Evolutionary conservation across 768 basidiomycete species (phyloP), one percentile per base, ranked within the genome.

Genomic region (Lentinus tigrinus): DNA sequence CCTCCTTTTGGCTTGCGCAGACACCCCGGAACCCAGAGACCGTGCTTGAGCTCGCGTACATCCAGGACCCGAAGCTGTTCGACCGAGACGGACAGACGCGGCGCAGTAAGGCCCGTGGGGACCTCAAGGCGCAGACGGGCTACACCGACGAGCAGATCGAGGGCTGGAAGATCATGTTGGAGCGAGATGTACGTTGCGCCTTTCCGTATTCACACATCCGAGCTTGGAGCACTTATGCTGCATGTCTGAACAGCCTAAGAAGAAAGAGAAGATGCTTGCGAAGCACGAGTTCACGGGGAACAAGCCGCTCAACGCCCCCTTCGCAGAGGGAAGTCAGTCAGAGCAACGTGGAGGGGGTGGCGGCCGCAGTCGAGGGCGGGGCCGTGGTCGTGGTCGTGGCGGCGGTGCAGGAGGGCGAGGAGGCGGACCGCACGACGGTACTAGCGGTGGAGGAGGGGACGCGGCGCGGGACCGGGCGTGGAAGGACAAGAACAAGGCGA

Each of bases 101-200:
- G 53, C 75, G 89, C 57, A 81, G 87, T 59, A 87, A 88, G 65
- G 78, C 79, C 0, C 75, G 95, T 26, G 77, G 74, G 1, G 84
- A 88, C 40, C 74, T 98, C 54, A 84, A 80, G 63, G 75, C 79
- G 21, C 78, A 82, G 63, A 96, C 93, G 36, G 87, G 88, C 11
- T 90, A 88, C 85, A 75, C 70, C 10, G 85, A 97, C 66, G 89
- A 89, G 63, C 94, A 96, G 67, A 85, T 97, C 26, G 94, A 97
- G 71, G 95, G 94, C 0, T 97, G 94, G 94, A 82, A 74, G 56
- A 85, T 91, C 54, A 93, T 96, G 88, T 71, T 97, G 57, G 95
- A 98, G 56, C 76, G 88, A 63, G 88, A 95, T 66, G 95, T 96
- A 66, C 60, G 89, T 77, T 2, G 23, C 61, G 1, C 54, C 53